Base-by-base conservation (phyloP, 768 basidiomycete genomes). In the Melanogaster broomeanus region DNA sequence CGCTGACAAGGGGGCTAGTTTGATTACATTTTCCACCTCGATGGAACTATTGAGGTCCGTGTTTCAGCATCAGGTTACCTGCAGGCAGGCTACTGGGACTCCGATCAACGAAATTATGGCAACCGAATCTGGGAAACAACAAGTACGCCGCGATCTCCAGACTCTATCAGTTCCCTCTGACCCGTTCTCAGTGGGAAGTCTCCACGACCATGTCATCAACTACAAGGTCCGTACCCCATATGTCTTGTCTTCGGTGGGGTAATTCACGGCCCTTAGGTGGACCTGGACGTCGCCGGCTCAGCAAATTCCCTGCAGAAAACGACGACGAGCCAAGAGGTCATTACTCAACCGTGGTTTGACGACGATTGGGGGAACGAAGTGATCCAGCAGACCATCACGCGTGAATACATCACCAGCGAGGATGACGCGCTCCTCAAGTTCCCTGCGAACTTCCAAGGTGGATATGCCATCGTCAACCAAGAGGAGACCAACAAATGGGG, bases 131-230 rank as follows among this genome's bases (percentile, higher is more conserved):
- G 76, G 47, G 74, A 82, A 30, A 76, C 74, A 3, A 76, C 74
- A n/a, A 84, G 82, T 83, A 31, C 45, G 80, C 70, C 45, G 80
- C 70, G 5, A 6, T 19, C 21, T 41, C 21, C 19, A 27, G 2
- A 22, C 18, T 45, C 21, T 10, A 43, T 27, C 18, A 24, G 11
- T 10, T 8, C 8, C 10, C 22, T 18, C 30, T 52, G 21, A 51
- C 33, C 15, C 15, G 15, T 43, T 22, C 19, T 21, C 18, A 82
- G 81, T 85, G 81, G 85, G 85, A 11, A 83, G 77, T 34, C 63
- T 87, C 11, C 85, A 87, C 53, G 84, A 87, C 61, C 84, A 85
- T 57, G 77, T 86, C 30, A 81, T 87, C 61, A 84, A 84, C 62
- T 83, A 74, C 67, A 82, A 81, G 66, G 79, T 74, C n/a, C 10